These are phyloP conservation scores for Trichoderma semiorbis DNA, from an alignment of 2,329 filamentous ascomycete species.

Conservation along the genomic window DNA sequence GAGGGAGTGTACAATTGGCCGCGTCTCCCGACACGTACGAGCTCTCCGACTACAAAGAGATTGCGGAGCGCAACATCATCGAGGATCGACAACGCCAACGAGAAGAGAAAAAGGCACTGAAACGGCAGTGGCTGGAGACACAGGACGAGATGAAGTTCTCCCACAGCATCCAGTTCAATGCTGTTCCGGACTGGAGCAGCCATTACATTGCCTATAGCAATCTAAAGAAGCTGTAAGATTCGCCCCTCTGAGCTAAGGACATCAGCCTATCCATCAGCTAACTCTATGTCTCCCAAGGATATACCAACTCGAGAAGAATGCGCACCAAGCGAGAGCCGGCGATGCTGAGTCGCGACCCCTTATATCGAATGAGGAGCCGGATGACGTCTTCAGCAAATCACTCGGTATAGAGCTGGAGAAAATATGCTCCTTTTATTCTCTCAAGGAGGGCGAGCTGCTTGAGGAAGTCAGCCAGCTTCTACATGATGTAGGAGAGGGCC, in stretches of 20 bases:
- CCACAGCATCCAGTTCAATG: conserved; percentile 98
- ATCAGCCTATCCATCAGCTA: background rate
- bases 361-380: conserved; percentile 69
- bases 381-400: conserved; percentile 75
- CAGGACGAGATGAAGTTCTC: conserved; percentile 98
- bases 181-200: conserved; percentile 98
- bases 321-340: conserved; percentile 58
- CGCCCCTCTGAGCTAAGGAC: background rate
- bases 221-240: conserved; percentile 88
- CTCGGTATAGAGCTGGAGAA: conserved; percentile 91
- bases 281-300: conserved; percentile 57
- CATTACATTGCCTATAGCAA: conserved; percentile 99
- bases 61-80: conserved; percentile 29
- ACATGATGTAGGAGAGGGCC: conserved; percentile 58
- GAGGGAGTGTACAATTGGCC: conserved; percentile 31
- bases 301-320: conserved; percentile 86
- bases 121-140: conserved; percentile 67
- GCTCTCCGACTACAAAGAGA: conserved; percentile 39
- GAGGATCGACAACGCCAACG: conserved; percentile 34
- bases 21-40: conserved; percentile 34
- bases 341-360: conserved; percentile 86
- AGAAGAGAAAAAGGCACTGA: conserved; percentile 52
- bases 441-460: conserved; percentile 85
- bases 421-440: conserved; percentile 82
- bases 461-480: conserved; percentile 77